Conservation (phyloP, 352 stramenopile genomes). For the Globisporangium ultimum region DNA sequence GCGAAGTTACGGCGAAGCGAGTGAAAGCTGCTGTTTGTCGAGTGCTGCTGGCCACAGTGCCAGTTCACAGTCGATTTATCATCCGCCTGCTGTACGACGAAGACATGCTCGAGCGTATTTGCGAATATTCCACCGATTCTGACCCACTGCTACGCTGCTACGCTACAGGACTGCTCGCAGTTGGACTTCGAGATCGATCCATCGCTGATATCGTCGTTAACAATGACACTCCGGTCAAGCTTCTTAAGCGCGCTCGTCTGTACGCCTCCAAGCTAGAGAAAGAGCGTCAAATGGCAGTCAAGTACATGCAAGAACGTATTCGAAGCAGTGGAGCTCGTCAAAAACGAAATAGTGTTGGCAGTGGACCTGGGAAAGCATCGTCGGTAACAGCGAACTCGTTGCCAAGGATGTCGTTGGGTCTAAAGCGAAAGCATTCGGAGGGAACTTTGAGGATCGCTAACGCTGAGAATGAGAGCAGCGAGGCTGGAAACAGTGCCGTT, state of each 20-base stretch:
- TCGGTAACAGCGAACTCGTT: neutral
- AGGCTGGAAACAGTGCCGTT: neutral
- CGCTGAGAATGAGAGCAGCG: constrained; percentile 25
- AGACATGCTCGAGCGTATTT: constrained; percentile 72
- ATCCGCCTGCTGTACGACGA: constrained; percentile 76
- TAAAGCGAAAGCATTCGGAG: constrained; percentile 53
- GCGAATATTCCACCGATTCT: constrained; percentile 53
- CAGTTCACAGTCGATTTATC: constrained; percentile 71
- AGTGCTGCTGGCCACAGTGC: constrained; percentile 68
- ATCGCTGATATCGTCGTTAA: constrained; percentile 83
- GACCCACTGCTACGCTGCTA: constrained; percentile 69
- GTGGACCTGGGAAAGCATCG: constrained; percentile 10
- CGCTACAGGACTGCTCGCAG: constrained; percentile 67
- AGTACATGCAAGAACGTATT: constrained; percentile 76
- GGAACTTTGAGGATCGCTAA: constrained; percentile 9
- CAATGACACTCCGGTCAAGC: constrained; percentile 65
- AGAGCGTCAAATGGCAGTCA: constrained; percentile 58
- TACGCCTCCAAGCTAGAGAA: constrained; percentile 78
- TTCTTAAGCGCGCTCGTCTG: constrained; percentile 68
- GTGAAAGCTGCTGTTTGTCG: constrained; percentile 71
- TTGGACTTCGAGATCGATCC: constrained; percentile 75
- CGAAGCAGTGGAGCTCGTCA: constrained; percentile 28
- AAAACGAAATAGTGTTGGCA: constrained; percentile 25
- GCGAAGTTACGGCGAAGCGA: constrained; percentile 47
- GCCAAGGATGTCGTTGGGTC: constrained; percentile 8